Base-by-base conservation (phyloP, 371 early-diverging fungal species). In the Lichtheimia corymbifera region DNA sequence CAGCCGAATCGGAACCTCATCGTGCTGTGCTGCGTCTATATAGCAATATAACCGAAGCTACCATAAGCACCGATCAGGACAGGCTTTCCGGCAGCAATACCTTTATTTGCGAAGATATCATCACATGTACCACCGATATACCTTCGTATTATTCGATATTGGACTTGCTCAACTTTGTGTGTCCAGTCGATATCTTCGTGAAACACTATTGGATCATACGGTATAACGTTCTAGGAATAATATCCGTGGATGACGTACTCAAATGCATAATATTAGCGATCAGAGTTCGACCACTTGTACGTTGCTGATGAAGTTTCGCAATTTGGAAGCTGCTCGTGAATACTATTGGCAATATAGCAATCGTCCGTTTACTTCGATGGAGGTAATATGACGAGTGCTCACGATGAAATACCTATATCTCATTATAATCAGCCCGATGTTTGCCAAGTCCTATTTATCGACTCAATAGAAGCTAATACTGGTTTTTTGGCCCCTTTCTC, bases 121-220 rank as follows among this genome's bases (percentile, higher is more conserved):
- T 88, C 4, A 71, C 94, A 9, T 87, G 87, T 53, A 86, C 94
- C 3, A 74, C 93, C 12, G 90, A 88, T 17, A 92, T 96, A 2
- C 97, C 97, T 0, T 76, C 86, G 4, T 90, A 90, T 74, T 86
- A 93, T 80, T 87, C 93, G 1, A 83, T 95, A 13, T 85, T 90
- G 5, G 97, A 96, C 67, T 90, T 97, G 65, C 66, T 97, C 24
- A 79, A 82, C 12, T 94, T 94, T 74, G 83, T 93, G 7, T 91
- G 89, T 0, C 83, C 90, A 24, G 79, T 79, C 5, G 81, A 80
- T 14, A 61, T 78, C 3, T 67, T 75, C 28, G 84, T 91, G 11
- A 77, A 82, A 12, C 91, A 93, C 63, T 77, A 89, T 53, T 83
- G 92, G 41, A 81, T 91, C 45, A 71, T 94, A 27, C 72, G 89